Evolutionary conservation across 108 stramenopile genomes (phyloP).

Genomic region (Chaetoceros muelleri): DNA sequence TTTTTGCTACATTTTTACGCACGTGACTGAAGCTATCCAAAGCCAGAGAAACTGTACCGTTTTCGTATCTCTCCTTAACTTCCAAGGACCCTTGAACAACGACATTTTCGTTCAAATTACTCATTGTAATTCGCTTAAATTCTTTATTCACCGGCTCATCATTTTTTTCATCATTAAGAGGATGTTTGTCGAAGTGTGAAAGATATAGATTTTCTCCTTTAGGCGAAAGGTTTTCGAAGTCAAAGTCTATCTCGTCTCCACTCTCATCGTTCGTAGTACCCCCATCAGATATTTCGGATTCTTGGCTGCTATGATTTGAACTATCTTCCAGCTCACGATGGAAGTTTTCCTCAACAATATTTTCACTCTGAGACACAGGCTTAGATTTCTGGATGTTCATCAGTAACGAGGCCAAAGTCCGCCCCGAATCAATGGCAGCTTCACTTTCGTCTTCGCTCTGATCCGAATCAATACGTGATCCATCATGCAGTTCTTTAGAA

Average conservation of each 20-base stretch:
- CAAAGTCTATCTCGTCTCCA: neutral
- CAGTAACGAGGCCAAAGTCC: neutral
- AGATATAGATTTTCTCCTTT: neutral
- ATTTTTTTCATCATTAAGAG: neutral
- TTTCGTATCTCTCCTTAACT: neutral
- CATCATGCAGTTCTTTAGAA: neutral
- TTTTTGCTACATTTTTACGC: neutral
- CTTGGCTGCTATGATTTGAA: neutral
- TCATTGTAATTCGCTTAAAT: neutral
- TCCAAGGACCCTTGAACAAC: neutral
- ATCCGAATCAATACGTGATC: conserved; percentile 1
- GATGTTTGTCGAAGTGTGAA: neutral
- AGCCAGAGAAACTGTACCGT: neutral
- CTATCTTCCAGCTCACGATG: neutral
- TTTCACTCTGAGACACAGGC: neutral
- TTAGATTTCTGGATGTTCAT: neutral
- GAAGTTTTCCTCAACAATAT: neutral
- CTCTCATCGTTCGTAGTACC: neutral
- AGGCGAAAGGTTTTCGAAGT: neutral
- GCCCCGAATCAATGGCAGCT: neutral
- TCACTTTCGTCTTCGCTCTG: neutral
- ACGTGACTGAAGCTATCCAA: neutral
- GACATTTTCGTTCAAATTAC: neutral
- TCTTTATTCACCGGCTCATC: neutral
- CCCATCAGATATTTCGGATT: neutral